These are phyloP conservation scores for Moesziomyces parantarcticus DNA, from an alignment of 1,284 basidiomycete genomes.

Conservation along the genomic window DNA sequence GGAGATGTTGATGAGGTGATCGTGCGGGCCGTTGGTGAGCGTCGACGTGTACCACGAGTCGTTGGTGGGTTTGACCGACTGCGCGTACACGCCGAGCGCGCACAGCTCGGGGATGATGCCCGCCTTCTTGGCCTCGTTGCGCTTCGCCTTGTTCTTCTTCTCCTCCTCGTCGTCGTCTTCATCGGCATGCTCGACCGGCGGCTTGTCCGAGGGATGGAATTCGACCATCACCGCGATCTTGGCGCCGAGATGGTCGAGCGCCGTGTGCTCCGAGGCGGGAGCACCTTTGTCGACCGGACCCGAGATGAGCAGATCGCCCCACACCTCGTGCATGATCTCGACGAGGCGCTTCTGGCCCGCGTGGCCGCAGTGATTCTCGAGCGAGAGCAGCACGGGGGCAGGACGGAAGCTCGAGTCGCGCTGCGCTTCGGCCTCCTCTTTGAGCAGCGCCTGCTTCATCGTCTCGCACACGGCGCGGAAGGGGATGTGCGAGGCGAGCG, in stretches of 20 bases:
- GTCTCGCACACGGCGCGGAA: constrained; percentile 51
- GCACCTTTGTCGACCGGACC: constrained; percentile 57
- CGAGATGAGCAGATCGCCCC: constrained; percentile 72
- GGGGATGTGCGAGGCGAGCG: constrained; percentile 48
- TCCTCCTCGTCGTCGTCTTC: constrained; percentile 44
- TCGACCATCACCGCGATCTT: constrained; percentile 75
- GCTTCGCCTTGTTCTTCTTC: constrained; percentile 17
- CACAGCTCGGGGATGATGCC: constrained; percentile 59
- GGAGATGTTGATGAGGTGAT: constrained; percentile 74
- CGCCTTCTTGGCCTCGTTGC: constrained; percentile 44
- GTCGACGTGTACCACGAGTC: constrained; percentile 57
- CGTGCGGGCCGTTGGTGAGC: constrained; percentile 52
- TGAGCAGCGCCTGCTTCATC: constrained; percentile 45
- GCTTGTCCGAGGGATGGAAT: constrained; percentile 29
- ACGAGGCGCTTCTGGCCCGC: constrained; percentile 73
- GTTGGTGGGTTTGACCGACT: constrained; percentile 57
- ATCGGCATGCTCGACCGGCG: constrained; percentile 10
- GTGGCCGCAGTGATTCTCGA: constrained; percentile 75
- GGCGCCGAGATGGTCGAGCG: constrained; percentile 72
- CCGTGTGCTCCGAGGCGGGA: constrained; percentile 58
- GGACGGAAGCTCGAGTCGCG: constrained; percentile 23
- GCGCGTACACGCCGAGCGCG: constrained; percentile 60
- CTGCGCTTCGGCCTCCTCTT: constrained; percentile 28
- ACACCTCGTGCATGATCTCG: constrained; percentile 73
- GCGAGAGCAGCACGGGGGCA: constrained; percentile 73